Evolutionary conservation across 2,329 filamentous ascomycete species (phyloP).

Genomic region (Fusarium heterosporum): DNA sequence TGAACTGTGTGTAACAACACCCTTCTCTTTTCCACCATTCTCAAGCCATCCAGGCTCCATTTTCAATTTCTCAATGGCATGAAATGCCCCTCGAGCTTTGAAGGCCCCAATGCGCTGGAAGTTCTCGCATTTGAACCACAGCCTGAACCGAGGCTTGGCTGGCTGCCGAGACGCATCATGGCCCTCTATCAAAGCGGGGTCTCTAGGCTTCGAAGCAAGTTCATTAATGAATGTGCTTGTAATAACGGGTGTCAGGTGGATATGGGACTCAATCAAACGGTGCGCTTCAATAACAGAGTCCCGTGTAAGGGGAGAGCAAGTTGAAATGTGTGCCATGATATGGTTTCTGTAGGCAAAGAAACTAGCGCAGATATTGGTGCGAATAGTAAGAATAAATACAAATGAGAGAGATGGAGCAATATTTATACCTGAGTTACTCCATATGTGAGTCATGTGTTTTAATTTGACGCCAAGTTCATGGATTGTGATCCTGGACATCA

Average conservation of each 20-base stretch:
- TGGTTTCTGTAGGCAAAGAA: fast-evolving
- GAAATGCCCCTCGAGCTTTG: conserved; percentile 2
- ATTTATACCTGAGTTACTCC: fast-evolving
- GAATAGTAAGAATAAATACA: background rate
- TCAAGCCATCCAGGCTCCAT: background rate
- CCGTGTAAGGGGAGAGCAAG: conserved; percentile 1
- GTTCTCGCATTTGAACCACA: conserved; percentile 9
- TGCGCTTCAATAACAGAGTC: conserved; percentile 4
- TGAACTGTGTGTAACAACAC: conserved; percentile 4
- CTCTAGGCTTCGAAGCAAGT: background rate
- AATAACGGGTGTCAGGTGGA: background rate
- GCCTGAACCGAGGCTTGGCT: background rate
- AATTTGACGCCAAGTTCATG: background rate
- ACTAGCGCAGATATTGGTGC: fast-evolving
- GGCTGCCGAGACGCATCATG: background rate
- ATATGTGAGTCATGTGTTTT: background rate
- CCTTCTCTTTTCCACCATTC: background rate
- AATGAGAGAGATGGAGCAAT: fast-evolving
- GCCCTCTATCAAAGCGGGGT: fast-evolving
- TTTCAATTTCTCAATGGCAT: conserved; percentile 1
- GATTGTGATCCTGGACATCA: background rate
- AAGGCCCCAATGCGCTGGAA: conserved; percentile 2
- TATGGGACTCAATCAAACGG: background rate
- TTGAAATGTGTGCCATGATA: background rate
- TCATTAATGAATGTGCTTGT: conserved; percentile 1